Percentiles rank a stretch among this genome's conserved stretches.
phyloP scores from a whole-genome alignment of 1,284 basidiomycete genomes.

The Cutaneotrichosporon daszewskae region DNA sequence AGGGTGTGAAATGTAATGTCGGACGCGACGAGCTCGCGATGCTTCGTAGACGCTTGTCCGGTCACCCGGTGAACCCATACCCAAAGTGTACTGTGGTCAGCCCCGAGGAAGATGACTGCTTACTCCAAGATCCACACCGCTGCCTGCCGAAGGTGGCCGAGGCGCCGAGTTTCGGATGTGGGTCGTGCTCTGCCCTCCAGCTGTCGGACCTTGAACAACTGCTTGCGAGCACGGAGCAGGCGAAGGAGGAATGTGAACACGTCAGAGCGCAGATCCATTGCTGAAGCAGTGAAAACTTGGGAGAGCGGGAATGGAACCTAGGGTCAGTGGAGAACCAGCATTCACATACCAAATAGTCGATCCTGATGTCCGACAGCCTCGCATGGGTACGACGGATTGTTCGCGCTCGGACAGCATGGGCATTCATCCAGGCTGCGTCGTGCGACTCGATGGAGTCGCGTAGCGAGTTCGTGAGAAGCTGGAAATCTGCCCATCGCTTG shows the following conservation, averaged over 20 bases:
- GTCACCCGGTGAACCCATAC: conserved; percentile 68
- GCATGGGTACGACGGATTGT: conserved; percentile 48
- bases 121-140: conserved; percentile 79
- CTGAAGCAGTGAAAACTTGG: conserved; percentile 64
- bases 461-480: conserved; percentile 72
- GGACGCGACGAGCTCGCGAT: no score
- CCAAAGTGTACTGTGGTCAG: conserved; percentile 56
- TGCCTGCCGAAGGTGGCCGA: conserved; percentile 67
- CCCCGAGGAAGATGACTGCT: conserved; percentile 46
- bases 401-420: conserved; percentile 66
- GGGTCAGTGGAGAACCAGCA: not conserved
- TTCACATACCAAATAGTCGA: conserved; percentile 61
- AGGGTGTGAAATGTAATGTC: conserved; percentile 70
- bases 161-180: conserved; percentile 56
- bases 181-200: conserved; percentile 48
- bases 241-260: conserved; percentile 74
- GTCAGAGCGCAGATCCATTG: conserved; percentile 59
- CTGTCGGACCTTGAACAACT: conserved; percentile 41
- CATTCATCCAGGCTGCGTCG: conserved; percentile 58
- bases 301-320: conserved; percentile 67
- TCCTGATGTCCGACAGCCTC: conserved; percentile 58
- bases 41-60: conserved; percentile 11
- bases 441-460: conserved; percentile 59
- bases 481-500: conserved; percentile 72
- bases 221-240: conserved; percentile 63